These are phyloP conservation scores for Cytospora mali DNA, from an alignment of 2,329 filamentous ascomycete genomes.

Conservation along the genomic window DNA sequence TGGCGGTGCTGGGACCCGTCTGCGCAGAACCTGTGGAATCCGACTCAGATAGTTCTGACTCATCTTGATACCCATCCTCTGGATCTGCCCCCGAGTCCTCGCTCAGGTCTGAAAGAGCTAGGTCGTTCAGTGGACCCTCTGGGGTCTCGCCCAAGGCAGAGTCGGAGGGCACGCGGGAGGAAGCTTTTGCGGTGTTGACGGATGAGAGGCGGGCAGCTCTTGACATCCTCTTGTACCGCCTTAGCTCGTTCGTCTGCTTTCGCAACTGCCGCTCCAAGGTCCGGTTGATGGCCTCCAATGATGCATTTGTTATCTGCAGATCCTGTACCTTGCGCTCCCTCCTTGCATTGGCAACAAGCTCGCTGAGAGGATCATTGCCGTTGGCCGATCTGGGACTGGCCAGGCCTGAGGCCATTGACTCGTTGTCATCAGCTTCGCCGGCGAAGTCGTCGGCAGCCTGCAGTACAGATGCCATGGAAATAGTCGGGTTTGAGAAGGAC, in stretches of 20 bases:
- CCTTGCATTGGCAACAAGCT: constrained; percentile 83
- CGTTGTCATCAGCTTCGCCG: constrained; percentile 34
- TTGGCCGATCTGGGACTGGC: constrained; percentile 61
- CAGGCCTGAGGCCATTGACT: constrained; percentile 35
- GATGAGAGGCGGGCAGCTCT: constrained; percentile 75
- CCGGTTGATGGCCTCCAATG: constrained; percentile 90
- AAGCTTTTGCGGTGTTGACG: constrained; percentile 47
- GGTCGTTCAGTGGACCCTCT: constrained; percentile 44
- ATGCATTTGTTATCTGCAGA: constrained; percentile 94
- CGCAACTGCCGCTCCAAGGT: constrained; percentile 88
- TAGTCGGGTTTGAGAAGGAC: constrained; percentile 39
- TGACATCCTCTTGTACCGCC: constrained; percentile 83
- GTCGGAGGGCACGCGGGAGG: constrained; percentile 45
- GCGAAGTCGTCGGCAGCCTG: constrained; percentile 57
- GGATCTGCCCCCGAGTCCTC: constrained; percentile 43
- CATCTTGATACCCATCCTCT: constrained; percentile 47
- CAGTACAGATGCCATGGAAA: constrained; percentile 59
- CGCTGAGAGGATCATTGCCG: constrained; percentile 65
- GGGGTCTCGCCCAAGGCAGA: constrained; percentile 44
- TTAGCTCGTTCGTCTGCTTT: constrained; percentile 86
- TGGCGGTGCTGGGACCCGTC: constrained; percentile 44
- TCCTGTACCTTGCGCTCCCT: constrained; percentile 94
- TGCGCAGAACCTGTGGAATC: constrained; percentile 42
- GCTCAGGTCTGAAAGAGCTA: constrained; percentile 54
- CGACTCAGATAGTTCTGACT: constrained; percentile 50